Percentiles rank a stretch among this genome's conserved stretches.
These are phyloP conservation scores for Calendula officinalis DNA, from an alignment of 129 eudicot species.

Conservation along the genomic window DNA sequence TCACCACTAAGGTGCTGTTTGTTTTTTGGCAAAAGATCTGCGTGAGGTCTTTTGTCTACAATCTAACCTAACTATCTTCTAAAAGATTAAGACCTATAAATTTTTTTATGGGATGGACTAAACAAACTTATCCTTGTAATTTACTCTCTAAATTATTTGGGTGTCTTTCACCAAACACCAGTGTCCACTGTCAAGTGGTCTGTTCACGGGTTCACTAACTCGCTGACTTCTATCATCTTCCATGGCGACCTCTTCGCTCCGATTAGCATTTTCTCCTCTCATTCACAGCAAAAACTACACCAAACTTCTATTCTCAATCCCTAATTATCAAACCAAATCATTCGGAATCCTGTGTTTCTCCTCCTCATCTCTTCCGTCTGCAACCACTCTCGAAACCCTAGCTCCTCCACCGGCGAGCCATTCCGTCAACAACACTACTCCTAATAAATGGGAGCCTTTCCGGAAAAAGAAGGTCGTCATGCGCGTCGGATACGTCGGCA, in stretches of 20 bases:
- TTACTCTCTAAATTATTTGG: background rate
- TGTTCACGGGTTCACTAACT: background rate
- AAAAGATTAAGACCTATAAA: too few relatives aligned
- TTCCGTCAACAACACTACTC: constrained; percentile 3
- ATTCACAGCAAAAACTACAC: constrained; percentile 31
- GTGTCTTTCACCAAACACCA: constrained; percentile 6
- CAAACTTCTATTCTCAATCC: constrained; percentile 24
- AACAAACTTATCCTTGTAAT: too few relatives aligned
- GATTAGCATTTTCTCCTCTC: constrained; percentile 37
- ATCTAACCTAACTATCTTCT: too few relatives aligned
- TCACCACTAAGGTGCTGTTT: too few relatives aligned
- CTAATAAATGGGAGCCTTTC: constrained; percentile 67
- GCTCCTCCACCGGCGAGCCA: constrained; percentile 25
- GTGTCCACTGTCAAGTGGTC: constrained; percentile 13
- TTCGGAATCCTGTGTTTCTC: constrained; percentile 34
- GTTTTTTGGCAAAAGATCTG: too few relatives aligned
- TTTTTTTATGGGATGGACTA: too few relatives aligned
- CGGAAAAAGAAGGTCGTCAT: constrained; percentile 93
- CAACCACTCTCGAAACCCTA: constrained; percentile 34
- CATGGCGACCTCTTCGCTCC: constrained; percentile 49
- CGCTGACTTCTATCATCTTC: constrained; percentile 10
- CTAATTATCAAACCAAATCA: constrained; percentile 25
- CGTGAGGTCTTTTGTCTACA: too few relatives aligned
- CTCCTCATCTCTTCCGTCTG: constrained; percentile 27
- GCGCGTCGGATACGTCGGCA: constrained; percentile 95